Evolutionary conservation across 139 green algal species (phyloP).

Genomic region (Micractinium conductrix): DNA sequence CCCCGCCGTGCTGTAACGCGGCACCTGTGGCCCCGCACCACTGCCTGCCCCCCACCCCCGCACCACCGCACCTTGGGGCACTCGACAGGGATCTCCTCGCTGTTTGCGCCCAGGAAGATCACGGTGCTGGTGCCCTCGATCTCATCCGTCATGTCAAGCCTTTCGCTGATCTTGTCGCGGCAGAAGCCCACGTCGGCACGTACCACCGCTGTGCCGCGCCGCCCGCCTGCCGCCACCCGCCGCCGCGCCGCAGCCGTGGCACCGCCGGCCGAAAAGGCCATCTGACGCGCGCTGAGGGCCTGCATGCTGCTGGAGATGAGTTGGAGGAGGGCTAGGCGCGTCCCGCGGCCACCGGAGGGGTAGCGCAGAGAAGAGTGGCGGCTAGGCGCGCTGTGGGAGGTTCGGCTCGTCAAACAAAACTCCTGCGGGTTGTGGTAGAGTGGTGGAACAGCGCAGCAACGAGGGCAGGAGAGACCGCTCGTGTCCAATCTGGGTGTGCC

Average conservation of each 20-base stretch:
- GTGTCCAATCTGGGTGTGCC: too few relatives aligned
- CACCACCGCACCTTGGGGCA: constrained; percentile 60
- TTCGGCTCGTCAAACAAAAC: too few relatives aligned
- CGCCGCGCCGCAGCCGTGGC: neutral
- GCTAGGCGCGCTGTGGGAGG: too few relatives aligned
- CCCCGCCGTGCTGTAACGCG: too few relatives aligned
- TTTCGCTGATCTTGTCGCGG: constrained; percentile 71
- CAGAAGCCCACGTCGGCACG: constrained; percentile 68
- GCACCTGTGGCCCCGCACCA: too few relatives aligned
- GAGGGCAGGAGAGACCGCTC: too few relatives aligned
- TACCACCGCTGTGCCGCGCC: neutral
- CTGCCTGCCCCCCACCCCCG: too few relatives aligned
- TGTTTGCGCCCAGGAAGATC: constrained; percentile 71
- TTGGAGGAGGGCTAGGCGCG: too few relatives aligned
- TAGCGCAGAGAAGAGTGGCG: too few relatives aligned
- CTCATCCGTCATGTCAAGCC: constrained; percentile 35
- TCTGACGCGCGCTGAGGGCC: neutral
- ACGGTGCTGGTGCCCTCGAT: constrained; percentile 65
- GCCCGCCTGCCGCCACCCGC: constrained; percentile 5
- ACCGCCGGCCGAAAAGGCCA: neutral
- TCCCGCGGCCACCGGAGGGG: too few relatives aligned
- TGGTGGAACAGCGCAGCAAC: too few relatives aligned
- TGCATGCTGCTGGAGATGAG: neutral
- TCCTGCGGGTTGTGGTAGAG: too few relatives aligned
- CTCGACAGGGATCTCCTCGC: constrained; percentile 55